Base-by-base conservation (phyloP, 1,284 basidiomycete species). In the Butyriboletus appendiculatus region DNA sequence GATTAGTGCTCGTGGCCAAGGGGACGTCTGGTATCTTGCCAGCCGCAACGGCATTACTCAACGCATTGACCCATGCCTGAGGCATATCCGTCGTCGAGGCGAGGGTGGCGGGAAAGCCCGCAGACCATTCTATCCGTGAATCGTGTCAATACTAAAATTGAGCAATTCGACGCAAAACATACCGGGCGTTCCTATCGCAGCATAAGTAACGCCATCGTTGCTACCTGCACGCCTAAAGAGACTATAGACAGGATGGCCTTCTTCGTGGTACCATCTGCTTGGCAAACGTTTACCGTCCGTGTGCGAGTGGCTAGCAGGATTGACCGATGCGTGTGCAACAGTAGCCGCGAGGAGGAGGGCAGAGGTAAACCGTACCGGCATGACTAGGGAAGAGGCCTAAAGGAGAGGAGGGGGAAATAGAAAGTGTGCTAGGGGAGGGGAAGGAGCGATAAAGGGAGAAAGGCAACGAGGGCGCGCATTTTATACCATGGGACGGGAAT, bases 1-100 rank as follows among this genome's bases (percentile, higher is more conserved):
- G 67, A 37, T 71, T 72, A 0, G 58, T 55, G 50, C 70, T 70
- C 12, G 75, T 77, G 6, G 85, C 74, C 41, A 67, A 59, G 12
- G 88, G 84, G 51, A 92, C 76, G 62, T 83, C 65, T 10, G 92
- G 92, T 50, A 94, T 91, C 61, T 81, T 82, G 44, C 88, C 88
- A 5, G 83, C 81, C n/a, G 75, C 62, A 37, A 86, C 76, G 35
- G 88, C 90, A 7, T 74, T 75, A 54, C 81, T 75, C 61, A 91
- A 76, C 9, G 89, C 88, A 66, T 82, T 76, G 33, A 81, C 68
- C 92, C 92, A 94, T 41, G 70, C 73, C 52, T 75, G 64, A 11
- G 90, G 87, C 56, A 87, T 75, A 15, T 68, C 57, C 22, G 66
- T 64, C 2, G 75, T 62, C 63, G 81, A 76, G 18, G 80, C 78